Evolutionary conservation across 2,329 filamentous ascomycete genomes (phyloP), one percentile per base, ranked within the genome.

Genomic region (Neonectria ditissima): DNA sequence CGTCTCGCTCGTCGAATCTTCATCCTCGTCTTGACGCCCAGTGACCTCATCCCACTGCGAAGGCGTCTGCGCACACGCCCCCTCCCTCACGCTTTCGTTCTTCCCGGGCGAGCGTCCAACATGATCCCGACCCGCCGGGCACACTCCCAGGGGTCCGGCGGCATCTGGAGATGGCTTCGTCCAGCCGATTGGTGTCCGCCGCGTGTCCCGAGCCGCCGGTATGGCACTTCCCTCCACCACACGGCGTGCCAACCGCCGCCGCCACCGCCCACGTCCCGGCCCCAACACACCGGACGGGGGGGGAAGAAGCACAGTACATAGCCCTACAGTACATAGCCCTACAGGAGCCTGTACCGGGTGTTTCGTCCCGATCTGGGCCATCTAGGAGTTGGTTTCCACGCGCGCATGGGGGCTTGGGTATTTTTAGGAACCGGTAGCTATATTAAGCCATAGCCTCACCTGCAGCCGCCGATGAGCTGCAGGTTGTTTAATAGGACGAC

Each of bases 341-440:
- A 47, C 28, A 18, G 18, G 43, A 39, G 32, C 32, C 30, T 20
- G 10, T 26, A 20, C 47, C 26, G 47, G 47, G 47, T 20, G 22
- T 48, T 37, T 39, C 32, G 41, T 59, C 41, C 47, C 28, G 39
- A 52, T 62, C 53, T 53, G 30, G 37, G 11, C 30, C 41, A 48
- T 62, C 54, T 53, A 14, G 20, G 44, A 48, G 48, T 28, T 34
- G 55, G 41, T 37, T 48, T 39, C 22, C 30, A 45, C 18, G 32
- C 32, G 32, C 34, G 22, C 45, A 53, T 55, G 53, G 47, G 24
- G 57, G 61, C 9, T 53, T 57, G 50, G 55, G 47, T 72, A 76
- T 75, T 77, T 78, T 77, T 77, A 77, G 75, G 76, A 67, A 63
- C 54, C 59, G 65, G 64, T 73, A 80, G 68, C 77, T 80, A 79